These are phyloP conservation scores for Adansonia rubrostipa DNA, from an alignment of 441 rosid genomes.

Conservation along the genomic window DNA sequence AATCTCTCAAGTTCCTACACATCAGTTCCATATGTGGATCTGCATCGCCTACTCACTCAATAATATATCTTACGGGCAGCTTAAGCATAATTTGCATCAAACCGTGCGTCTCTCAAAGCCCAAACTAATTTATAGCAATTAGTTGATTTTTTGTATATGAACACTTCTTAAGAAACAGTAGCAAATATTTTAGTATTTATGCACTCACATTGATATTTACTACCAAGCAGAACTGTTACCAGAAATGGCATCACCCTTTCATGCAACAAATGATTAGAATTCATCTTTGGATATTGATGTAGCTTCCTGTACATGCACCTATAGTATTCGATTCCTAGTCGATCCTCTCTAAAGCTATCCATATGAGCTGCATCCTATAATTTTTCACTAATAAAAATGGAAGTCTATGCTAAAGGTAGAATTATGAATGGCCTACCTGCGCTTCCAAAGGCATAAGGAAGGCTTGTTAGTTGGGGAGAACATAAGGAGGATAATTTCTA, in stretches of 20 bases:
- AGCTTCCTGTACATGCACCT: background rate
- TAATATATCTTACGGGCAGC: background rate
- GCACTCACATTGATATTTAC: background rate
- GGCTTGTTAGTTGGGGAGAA: conserved; percentile 81
- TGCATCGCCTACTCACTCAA: background rate
- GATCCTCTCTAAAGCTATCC: background rate
- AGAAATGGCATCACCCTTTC: background rate
- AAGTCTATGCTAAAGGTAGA: background rate
- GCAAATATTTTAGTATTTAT: background rate
- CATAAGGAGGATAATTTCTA: conserved; percentile 77
- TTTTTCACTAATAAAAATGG: background rate
- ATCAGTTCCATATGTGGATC: background rate
- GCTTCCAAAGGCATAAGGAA: conserved; percentile 62
- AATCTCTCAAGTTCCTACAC: background rate
- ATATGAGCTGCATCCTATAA: background rate
- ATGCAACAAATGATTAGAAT: background rate
- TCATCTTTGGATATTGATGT: background rate
- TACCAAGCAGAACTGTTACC: background rate
- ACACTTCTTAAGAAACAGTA: background rate
- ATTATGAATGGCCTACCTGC: conserved; percentile 45
- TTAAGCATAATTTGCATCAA: background rate
- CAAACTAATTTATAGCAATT: background rate
- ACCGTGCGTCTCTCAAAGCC: background rate
- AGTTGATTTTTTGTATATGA: background rate
- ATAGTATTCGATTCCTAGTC: background rate